Evolutionary conservation across 345 rosid genomes (phyloP), one percentile per base, ranked within the genome.

Genomic region (Salix exigua): DNA sequence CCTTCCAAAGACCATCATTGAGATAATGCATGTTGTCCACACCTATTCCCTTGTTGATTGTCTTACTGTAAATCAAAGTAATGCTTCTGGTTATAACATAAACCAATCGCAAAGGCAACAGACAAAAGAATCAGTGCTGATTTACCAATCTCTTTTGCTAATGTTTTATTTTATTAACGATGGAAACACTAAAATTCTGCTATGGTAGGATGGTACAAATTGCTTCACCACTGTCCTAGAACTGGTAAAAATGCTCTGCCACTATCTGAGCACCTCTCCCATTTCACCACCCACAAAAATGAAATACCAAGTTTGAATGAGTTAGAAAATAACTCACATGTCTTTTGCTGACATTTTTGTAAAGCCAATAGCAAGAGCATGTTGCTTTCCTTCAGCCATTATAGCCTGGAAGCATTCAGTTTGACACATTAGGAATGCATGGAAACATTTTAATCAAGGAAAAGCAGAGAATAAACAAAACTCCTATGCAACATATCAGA

Each of bases 1-100:
- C 99, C 98, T 96, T 94, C 99, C 98, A 96, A 48, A 96, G 95
- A 75, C 98, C 98, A 78, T 94, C 99, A 63, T 94, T 96, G 74
- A 94, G 97, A 85, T 94, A 96, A 88, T 96, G 99, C 98, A 96
- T 90, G 83, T 85, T 94, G 87, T 96, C 99, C 75, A 96, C 94
- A 46, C 98, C 99, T 40, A 96, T 96, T 69, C 99, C 99, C 83
- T 96, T 96, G 91, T 96, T 96, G 78, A 92, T 86, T 75, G 89
- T 53, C 82, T 79, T 90, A 80, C 99, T 96, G 89, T 76, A 79
- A 75, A 81, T 14, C 70, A 79, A 28, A 64, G 35, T 67, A 69
- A 30, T 18, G 63, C 40, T 46, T 44, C 31, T 80, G 23, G 18
- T 66, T 63, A n/a, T 66, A 18, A 35, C 26, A 31, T 26, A 16